These are phyloP conservation scores for Cladophialophora chaetospira DNA, from an alignment of 2,329 filamentous ascomycete genomes.

Conservation along the genomic window DNA sequence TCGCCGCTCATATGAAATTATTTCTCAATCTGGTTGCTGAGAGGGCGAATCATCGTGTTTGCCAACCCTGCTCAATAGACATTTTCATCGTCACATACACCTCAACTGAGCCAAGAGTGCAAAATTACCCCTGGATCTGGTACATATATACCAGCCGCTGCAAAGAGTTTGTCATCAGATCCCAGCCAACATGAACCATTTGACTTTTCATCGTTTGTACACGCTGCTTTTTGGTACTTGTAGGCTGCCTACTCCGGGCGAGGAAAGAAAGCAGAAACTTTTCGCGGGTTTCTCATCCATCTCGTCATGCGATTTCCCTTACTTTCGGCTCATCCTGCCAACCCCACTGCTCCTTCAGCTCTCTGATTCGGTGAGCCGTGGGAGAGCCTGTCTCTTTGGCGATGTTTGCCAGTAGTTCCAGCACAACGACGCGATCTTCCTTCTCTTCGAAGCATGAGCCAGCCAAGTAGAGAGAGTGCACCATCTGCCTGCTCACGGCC, in stretches of 20 bases:
- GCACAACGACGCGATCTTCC: conserved; percentile 56
- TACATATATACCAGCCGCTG: too few relatives aligned
- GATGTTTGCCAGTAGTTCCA: conserved; percentile 59
- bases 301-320: conserved; percentile 12
- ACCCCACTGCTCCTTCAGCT: conserved; percentile 27
- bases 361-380: conserved; percentile 59
- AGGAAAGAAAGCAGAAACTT: too few relatives aligned
- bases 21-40: background rate
- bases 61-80: background rate
- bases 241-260: too few relatives aligned
- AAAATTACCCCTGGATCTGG: too few relatives aligned
- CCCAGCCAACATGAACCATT: too few relatives aligned
- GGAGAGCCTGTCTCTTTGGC: conserved; percentile 67
- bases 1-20: too few relatives aligned
- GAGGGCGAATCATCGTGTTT: background rate
- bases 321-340: conserved; percentile 20
- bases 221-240: background rate
- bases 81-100: too few relatives aligned
- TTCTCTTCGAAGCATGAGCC: conserved; percentile 61
- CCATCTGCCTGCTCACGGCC: conserved; percentile 59
- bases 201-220: too few relatives aligned
- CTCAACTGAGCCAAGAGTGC: too few relatives aligned
- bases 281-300: background rate
- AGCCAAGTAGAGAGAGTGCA: conserved; percentile 63
- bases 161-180: too few relatives aligned